Base-by-base conservation (phyloP, 768 basidiomycete species). In the Paxillus ammoniavirescens region DNA sequence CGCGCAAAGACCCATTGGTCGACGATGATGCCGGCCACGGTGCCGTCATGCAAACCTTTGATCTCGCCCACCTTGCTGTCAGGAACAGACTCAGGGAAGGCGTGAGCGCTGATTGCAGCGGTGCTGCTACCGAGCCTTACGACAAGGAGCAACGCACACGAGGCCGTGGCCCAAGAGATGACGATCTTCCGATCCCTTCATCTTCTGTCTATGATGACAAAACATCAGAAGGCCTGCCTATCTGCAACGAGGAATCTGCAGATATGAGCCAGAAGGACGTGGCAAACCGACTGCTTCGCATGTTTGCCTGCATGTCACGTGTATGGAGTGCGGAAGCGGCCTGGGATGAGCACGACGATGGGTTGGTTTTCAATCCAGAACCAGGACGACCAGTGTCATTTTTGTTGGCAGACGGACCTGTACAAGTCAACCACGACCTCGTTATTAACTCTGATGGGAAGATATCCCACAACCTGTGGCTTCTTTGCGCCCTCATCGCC, bases 401-500 rank as follows among this genome's bases (percentile, higher is more conserved):
- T 23, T 48, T 65, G 33, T 53, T 56, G 47, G 53, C 50, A 33
- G 53, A 59, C 5, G 57, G 38, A 26, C 51, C 61, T 51, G 17
- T 46, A 47, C 48, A 28, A 48, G 17, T 56, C 44, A 41, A 45
- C 4, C 57, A 57, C 10, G 59, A 58, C 54, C 65, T 83, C 42
- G 68, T 63, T 50, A 58, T 82, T 49, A 76, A 83, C 58, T 70
- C 71, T 14, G 83, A 84, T 58, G 82, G 81, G 2, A 76, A 69
- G 56, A 61, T 82, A 41, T 81, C 82, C 1, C 73, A 75, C 56
- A 67, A 68, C 33, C 69, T 85, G 5, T 84, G 83, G 83, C 52
- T 77, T 9, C 62, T 75, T 46, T 73, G 75, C 57, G 61, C 71
- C 36, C 61, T 79, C 17, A 50, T 62, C 49, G 66, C 64, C 30